Conservation (phyloP, 2,329 filamentous ascomycete species). For the Paraphoma sp. region DNA sequence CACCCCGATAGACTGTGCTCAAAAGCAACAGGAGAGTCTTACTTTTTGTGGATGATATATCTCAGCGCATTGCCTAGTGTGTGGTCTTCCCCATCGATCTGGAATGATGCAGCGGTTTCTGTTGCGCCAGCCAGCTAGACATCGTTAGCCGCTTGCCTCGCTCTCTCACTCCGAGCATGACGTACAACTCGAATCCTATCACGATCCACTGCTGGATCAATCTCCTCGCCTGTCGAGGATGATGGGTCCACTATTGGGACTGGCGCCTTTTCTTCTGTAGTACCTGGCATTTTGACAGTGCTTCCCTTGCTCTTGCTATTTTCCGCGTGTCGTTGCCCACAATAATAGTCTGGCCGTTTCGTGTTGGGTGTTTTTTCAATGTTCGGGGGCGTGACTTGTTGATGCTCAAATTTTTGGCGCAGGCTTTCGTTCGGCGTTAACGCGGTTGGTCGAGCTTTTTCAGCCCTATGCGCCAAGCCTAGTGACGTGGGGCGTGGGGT, state of each 20-base stretch:
- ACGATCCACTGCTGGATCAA: slow-evolving; percentile 46
- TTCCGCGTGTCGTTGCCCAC: not conserved
- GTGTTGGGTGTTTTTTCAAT: not conserved
- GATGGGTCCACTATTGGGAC: slow-evolving; percentile 31
- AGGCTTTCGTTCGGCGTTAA: slow-evolving; percentile 27
- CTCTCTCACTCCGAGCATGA: not conserved
- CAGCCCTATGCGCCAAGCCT: slow-evolving; percentile 39
- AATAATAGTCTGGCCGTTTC: not conserved
- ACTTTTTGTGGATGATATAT: slow-evolving; percentile 99
- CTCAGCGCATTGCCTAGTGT: slow-evolving; percentile 93
- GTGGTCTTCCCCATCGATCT: slow-evolving; percentile 92
- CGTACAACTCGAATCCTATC: slow-evolving; percentile 55
- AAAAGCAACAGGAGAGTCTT: slow-evolving; percentile 35
- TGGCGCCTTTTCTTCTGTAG: slow-evolving; percentile 24
- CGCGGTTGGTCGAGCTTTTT: slow-evolving; percentile 27
- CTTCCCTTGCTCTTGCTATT: slow-evolving; percentile 5
- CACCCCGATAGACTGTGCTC: not conserved
- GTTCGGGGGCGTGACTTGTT: slow-evolving; percentile 18
- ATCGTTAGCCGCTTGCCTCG: slow-evolving; percentile 1
- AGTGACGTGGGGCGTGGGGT: slow-evolving; percentile 32
- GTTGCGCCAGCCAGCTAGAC: slow-evolving; percentile 79
- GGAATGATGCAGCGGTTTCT: slow-evolving; percentile 90
- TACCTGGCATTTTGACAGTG: slow-evolving; percentile 24
- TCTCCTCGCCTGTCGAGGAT: slow-evolving; percentile 34
- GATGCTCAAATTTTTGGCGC: slow-evolving; percentile 35